phyloP scores from a whole-genome alignment of 208 protist genomes.

The Trypanosoma mega region DNA sequence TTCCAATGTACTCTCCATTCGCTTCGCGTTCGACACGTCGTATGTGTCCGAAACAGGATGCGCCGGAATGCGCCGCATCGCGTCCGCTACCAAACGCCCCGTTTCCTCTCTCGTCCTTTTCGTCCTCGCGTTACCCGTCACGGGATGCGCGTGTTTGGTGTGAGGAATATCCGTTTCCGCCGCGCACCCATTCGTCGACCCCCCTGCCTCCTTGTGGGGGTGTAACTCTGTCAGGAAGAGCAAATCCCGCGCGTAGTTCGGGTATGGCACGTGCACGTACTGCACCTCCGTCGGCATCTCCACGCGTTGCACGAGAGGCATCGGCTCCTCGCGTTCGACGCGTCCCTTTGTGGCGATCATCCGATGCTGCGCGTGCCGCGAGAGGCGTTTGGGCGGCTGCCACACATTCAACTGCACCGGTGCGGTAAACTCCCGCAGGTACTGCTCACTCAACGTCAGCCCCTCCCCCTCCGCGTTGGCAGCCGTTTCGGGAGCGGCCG shows the following conservation, averaged over 20 bases:
- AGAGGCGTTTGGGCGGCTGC: conserved; percentile 46
- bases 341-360: conserved; percentile 47
- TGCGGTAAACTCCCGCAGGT: conserved; percentile 68
- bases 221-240: conserved; percentile 27
- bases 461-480: conserved; percentile 42
- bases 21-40: conserved; percentile 5
- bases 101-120: too few relatives aligned
- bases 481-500: conserved; percentile 43
- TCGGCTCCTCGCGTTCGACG: conserved; percentile 32
- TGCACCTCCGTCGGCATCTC: conserved; percentile 31
- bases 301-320: conserved; percentile 52
- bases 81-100: too few relatives aligned
- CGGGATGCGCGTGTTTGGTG: too few relatives aligned
- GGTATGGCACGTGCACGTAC: conserved; percentile 26
- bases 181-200: too few relatives aligned
- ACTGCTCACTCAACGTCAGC: conserved; percentile 70
- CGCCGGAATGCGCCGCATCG: conserved; percentile 10
- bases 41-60: background rate
- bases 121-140: too few relatives aligned
- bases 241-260: conserved; percentile 25
- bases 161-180: too few relatives aligned
- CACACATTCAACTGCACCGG: conserved; percentile 80
- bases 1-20: conserved; percentile 20
- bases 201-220: conserved; percentile 1
- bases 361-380: conserved; percentile 79